Percentiles rank a stretch among this genome's conserved stretches.
Conservation (phyloP, 208 protist species). For the Crithidia thermophila region DNA sequence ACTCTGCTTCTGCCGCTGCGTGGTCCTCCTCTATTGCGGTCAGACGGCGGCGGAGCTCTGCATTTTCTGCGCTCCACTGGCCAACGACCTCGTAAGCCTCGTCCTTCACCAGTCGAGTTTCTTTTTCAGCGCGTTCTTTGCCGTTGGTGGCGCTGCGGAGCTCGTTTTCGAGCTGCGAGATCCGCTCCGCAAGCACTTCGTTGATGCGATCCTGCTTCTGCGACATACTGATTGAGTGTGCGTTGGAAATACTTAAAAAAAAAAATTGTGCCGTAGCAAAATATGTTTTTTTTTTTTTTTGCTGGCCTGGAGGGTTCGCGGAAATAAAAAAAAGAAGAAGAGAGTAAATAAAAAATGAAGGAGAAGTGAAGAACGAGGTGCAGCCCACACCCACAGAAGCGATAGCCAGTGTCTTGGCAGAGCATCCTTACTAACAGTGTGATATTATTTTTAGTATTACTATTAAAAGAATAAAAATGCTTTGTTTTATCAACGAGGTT, state of each 20-base stretch:
- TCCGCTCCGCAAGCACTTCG: slow-evolving; percentile 65
- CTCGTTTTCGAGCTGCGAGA: slow-evolving; percentile 76
- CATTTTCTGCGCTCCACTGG: slow-evolving; percentile 69
- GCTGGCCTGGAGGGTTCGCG: too few relatives aligned
- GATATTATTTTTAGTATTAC: too few relatives aligned
- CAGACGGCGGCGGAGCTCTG: slow-evolving; percentile 46
- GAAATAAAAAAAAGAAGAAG: slow-evolving; percentile 18
- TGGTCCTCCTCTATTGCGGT: not conserved
- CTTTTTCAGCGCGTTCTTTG: slow-evolving; percentile 48
- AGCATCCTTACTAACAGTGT: too few relatives aligned
- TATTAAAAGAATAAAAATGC: too few relatives aligned
- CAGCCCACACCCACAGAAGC: too few relatives aligned
- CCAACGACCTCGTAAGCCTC: slow-evolving; percentile 76
- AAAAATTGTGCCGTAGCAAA: slow-evolving; percentile 9
- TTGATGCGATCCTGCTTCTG: slow-evolving; percentile 59
- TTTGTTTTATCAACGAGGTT: too few relatives aligned
- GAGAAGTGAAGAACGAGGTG: too few relatives aligned
- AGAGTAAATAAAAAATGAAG: too few relatives aligned
- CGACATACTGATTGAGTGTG: slow-evolving; percentile 25
- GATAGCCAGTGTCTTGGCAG: too few relatives aligned
- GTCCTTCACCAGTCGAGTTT: slow-evolving; percentile 52
- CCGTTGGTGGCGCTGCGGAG: slow-evolving; percentile 33
- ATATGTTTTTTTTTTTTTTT: too few relatives aligned
- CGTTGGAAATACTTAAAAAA: slow-evolving; percentile 7
- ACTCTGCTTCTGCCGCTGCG: not conserved